Evolutionary conservation across 257 asterid genomes (phyloP).

Genomic region (Schizonepeta tenuifolia): DNA sequence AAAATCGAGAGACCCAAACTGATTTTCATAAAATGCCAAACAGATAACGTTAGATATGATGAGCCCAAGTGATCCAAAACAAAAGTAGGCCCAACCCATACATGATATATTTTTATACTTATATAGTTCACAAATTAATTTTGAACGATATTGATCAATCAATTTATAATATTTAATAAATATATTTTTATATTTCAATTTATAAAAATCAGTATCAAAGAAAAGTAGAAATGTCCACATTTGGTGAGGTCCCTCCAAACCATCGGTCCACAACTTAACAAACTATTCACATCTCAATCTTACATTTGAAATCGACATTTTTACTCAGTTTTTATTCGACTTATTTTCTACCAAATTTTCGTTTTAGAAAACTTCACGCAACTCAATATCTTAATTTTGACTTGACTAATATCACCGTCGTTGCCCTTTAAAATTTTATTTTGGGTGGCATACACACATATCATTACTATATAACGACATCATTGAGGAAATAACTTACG

Average conservation of each 20-base stretch:
- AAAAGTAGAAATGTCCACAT: constrained; percentile 30
- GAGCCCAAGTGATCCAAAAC: too few relatives aligned
- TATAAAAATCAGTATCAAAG: constrained; percentile 22
- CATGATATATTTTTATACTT: background rate
- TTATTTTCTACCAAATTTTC: background rate
- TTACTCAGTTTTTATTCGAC: background rate
- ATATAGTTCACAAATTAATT: background rate
- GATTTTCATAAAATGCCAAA: too few relatives aligned
- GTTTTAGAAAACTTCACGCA: constrained; percentile 7
- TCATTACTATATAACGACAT: background rate
- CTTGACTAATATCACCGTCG: background rate
- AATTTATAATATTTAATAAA: background rate
- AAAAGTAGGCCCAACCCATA: background rate
- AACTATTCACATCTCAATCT: constrained; percentile 18
- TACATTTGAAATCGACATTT: constrained; percentile 13
- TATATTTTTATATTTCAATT: background rate
- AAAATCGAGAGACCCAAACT: too few relatives aligned
- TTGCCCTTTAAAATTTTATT: background rate
- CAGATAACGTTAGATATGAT: too few relatives aligned
- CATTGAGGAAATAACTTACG: background rate
- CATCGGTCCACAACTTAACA: constrained; percentile 22
- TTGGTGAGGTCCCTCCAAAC: constrained; percentile 21
- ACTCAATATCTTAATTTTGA: constrained; percentile 1
- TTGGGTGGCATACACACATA: too few relatives aligned
- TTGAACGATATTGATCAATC: background rate